These are phyloP conservation scores for Boletus reticulatus DNA, from an alignment of 768 basidiomycete species.

Conservation along the genomic window DNA sequence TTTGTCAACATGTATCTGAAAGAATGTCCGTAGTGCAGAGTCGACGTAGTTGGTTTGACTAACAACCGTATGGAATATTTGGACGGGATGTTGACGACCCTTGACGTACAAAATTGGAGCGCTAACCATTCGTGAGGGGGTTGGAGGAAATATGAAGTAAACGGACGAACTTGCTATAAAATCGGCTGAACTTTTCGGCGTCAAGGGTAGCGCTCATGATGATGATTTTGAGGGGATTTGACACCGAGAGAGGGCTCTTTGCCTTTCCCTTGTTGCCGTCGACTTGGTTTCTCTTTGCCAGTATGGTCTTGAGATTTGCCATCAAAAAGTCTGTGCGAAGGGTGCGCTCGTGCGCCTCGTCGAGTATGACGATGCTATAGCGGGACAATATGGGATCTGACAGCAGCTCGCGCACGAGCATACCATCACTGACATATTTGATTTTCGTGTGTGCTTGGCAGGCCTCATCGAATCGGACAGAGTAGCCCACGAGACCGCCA, in stretches of 20 bases:
- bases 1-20: slow-evolving; percentile 84
- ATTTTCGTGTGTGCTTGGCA: slow-evolving; percentile 72
- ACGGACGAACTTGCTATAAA: slow-evolving; percentile 71
- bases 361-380: slow-evolving; percentile 89
- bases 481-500: slow-evolving; percentile 86
- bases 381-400: slow-evolving; percentile 70
- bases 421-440: slow-evolving; percentile 97
- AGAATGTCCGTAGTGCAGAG: slow-evolving; percentile 88
- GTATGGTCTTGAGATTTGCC: slow-evolving; percentile 83
- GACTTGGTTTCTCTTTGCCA: slow-evolving; percentile 55
- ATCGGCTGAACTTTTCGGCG: slow-evolving; percentile 89
- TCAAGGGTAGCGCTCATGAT: slow-evolving; percentile 99
- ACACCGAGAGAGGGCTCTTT: slow-evolving; percentile 33
- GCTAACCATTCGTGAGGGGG: slow-evolving; percentile 38
- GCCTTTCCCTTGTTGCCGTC: slow-evolving; percentile 44
- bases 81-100: slow-evolving; percentile 91
- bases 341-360: slow-evolving; percentile 97
- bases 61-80: slow-evolving; percentile 72
- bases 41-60: slow-evolving; percentile 85
- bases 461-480: slow-evolving; percentile 93
- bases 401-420: slow-evolving; percentile 92
- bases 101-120: slow-evolving; percentile 88
- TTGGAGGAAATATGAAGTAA: background rate
- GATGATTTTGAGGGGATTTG: slow-evolving; percentile 82
- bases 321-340: slow-evolving; percentile 93